phyloP scores from a whole-genome alignment of 2,329 filamentous ascomycete species.

The Didymella exigua region DNA sequence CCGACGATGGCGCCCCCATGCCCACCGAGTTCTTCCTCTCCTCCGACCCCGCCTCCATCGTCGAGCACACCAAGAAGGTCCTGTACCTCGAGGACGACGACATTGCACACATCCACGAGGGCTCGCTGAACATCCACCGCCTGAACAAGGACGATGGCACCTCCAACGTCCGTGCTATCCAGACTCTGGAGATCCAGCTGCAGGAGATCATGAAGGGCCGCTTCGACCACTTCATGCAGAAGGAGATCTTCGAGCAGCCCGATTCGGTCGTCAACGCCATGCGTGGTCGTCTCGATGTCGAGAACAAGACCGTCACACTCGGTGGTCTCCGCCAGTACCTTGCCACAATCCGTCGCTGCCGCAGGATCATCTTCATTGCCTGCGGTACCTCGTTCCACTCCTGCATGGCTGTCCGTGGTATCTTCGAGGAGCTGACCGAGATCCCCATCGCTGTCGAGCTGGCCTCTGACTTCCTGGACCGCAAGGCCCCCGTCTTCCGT shows the following conservation, averaged over 20 bases:
- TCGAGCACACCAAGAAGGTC: slow-evolving; percentile 99
- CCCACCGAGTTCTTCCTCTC: slow-evolving; percentile 99
- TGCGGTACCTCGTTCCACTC: slow-evolving; percentile 99
- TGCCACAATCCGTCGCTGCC: slow-evolving; percentile 91
- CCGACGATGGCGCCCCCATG: slow-evolving; percentile 96
- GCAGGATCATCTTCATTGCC: slow-evolving; percentile 97
- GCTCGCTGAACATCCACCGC: slow-evolving; percentile 97
- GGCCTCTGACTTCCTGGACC: slow-evolving; percentile 96
- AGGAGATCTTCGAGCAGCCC: slow-evolving; percentile 99
- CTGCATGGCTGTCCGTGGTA: slow-evolving; percentile 98
- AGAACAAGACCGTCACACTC: slow-evolving; percentile 93
- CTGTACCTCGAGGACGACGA: slow-evolving; percentile 99
- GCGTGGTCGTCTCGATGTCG: slow-evolving; percentile 94
- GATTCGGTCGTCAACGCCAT: slow-evolving; percentile 99
- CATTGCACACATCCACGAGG: slow-evolving; percentile 99
- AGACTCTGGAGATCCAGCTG: slow-evolving; percentile 97
- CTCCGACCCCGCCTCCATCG: slow-evolving; percentile 95
- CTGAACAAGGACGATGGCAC: slow-evolving; percentile 95
- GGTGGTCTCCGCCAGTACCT: slow-evolving; percentile 97
- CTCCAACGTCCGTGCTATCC: slow-evolving; percentile 96
- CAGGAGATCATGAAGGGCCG: slow-evolving; percentile 99
- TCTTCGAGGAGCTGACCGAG: slow-evolving; percentile 97
- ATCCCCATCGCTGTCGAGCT: slow-evolving; percentile 97
- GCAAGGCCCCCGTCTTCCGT: slow-evolving; percentile 96
- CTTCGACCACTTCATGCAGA: slow-evolving; percentile 99